phyloP scores from a whole-genome alignment of 768 basidiomycete species.

The Harrya chromipes region DNA sequence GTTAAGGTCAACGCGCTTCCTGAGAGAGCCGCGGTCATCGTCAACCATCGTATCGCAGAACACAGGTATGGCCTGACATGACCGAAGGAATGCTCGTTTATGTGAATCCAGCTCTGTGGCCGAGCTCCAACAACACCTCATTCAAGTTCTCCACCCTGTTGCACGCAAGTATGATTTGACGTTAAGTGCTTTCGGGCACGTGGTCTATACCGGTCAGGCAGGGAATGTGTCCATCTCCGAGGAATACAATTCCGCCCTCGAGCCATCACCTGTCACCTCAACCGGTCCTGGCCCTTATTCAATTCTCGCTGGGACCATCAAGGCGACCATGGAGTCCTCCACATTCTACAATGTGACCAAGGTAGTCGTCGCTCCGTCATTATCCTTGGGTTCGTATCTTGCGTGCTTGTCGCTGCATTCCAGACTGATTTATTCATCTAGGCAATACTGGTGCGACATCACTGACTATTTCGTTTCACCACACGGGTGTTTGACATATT shows the following conservation, averaged over 20 bases:
- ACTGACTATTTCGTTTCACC: not conserved
- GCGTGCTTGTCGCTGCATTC: not conserved
- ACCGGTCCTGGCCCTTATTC: constrained; percentile 16
- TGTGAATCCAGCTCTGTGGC: constrained; percentile 11
- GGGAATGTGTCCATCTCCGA: constrained; percentile 51
- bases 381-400: constrained; percentile 10
- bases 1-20: too few relatives aligned
- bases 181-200: constrained; percentile 52
- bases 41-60: constrained; percentile 68
- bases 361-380: constrained; percentile 14
- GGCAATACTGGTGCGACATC: constrained; percentile 17
- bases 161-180: constrained; percentile 54
- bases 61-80: constrained; percentile 41
- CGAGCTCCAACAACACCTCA: constrained; percentile 18
- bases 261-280: constrained; percentile 63
- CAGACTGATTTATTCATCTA: not conserved
- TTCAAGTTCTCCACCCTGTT: constrained; percentile 37
- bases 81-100: not conserved
- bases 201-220: constrained; percentile 34
- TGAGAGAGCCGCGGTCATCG: constrained; percentile 28
- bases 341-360: constrained; percentile 5
- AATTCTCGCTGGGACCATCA: constrained; percentile 26
- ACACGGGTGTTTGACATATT: not conserved
- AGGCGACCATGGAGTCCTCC: constrained; percentile 31
- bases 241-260: constrained; percentile 47